Evolutionary conservation across 495 filamentous ascomycete genomes (phyloP).

Genomic region (Annulohypoxylon nitens): DNA sequence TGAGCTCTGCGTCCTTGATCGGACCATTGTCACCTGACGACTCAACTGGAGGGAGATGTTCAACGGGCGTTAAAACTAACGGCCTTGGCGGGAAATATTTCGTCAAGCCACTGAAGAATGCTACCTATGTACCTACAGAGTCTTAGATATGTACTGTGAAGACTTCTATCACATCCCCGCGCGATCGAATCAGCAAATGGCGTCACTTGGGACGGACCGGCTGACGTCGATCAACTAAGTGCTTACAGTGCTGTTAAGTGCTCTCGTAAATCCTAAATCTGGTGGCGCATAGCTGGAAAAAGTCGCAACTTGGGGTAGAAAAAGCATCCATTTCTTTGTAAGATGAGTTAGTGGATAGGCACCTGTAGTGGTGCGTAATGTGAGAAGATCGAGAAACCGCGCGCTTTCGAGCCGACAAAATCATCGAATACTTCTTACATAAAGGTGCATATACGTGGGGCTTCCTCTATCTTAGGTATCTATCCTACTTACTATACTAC

Average conservation of each 20-base stretch:
- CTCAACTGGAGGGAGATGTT: background rate
- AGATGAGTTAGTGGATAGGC: background rate
- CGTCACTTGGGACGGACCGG: slow-evolving; percentile 32
- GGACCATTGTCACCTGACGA: slow-evolving; percentile 15
- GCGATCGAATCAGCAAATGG: slow-evolving; percentile 34
- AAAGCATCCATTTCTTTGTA: background rate
- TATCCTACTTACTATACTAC: background rate
- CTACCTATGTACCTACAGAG: background rate
- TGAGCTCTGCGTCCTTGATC: slow-evolving; percentile 17
- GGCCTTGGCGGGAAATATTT: slow-evolving; percentile 25
- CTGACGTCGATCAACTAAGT: slow-evolving; percentile 29
- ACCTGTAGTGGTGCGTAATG: background rate
- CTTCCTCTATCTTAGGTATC: background rate
- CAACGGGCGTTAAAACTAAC: slow-evolving; percentile 16
- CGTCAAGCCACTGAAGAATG: slow-evolving; percentile 23
- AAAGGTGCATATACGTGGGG: slow-evolving; percentile 21
- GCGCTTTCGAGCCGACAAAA: background rate
- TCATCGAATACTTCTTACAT: background rate
- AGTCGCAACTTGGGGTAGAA: too few relatives aligned
- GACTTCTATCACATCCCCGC: slow-evolving; percentile 26
- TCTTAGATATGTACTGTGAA: background rate
- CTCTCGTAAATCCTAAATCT: slow-evolving; percentile 16
- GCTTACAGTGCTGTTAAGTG: slow-evolving; percentile 19
- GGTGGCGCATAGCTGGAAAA: slow-evolving; percentile 4
- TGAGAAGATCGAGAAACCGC: background rate